Evolutionary conservation across 1,284 basidiomycete species (phyloP).

Genomic region (Pulveroboletus sp.): DNA sequence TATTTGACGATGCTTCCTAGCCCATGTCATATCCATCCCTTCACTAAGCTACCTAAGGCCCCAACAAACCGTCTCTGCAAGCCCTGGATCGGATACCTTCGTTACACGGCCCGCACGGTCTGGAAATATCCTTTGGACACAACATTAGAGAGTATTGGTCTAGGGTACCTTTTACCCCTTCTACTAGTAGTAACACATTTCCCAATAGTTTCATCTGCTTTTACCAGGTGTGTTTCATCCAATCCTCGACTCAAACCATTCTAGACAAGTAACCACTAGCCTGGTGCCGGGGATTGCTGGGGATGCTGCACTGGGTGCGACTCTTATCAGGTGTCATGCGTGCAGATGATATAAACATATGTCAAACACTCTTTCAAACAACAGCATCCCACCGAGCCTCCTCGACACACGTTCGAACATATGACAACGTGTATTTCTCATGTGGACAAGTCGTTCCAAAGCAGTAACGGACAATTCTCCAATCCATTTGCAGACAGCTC

Average conservation of each 20-base stretch:
- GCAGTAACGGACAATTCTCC: slow-evolving; percentile 9
- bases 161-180: not conserved
- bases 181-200: not conserved
- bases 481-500: slow-evolving; percentile 22
- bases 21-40: not conserved
- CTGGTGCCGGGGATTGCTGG: slow-evolving; percentile 14
- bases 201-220: not conserved
- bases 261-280: slow-evolving; percentile 11
- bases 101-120: not conserved
- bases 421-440: not conserved
- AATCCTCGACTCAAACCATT: not conserved
- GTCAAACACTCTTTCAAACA: not conserved
- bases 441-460: slow-evolving; percentile 14
- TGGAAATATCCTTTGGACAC: not conserved
- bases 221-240: slow-evolving; percentile 13
- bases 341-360: not conserved
- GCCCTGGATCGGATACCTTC: not conserved
- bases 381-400: not conserved
- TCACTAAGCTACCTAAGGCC: not conserved
- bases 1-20: not conserved
- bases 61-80: slow-evolving; percentile 1
- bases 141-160: not conserved
- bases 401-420: not conserved
- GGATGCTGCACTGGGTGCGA: slow-evolving; percentile 4
- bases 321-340: slow-evolving; percentile 5